Conservation (phyloP, 192 early-diverging fungal species). For the Chytriomyces confervae region DNA sequence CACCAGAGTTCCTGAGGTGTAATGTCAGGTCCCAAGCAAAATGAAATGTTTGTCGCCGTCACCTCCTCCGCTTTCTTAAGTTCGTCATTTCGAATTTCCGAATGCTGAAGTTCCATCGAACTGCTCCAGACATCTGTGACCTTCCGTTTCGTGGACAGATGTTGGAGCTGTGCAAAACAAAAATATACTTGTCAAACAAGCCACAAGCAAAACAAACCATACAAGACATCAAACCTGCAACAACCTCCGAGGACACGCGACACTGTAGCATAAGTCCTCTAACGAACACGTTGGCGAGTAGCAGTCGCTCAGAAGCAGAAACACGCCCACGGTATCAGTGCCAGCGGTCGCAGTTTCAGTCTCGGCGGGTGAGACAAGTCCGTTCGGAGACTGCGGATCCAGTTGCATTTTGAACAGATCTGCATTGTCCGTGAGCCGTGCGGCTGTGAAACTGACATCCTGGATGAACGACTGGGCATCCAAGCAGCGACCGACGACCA, state of each 20-base stretch:
- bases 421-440: conserved; percentile 80
- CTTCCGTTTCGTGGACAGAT: conserved; percentile 22
- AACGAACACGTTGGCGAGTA: conserved; percentile 91
- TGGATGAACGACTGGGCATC: conserved; percentile 92
- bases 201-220: conserved; percentile 26
- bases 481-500: conserved; percentile 86
- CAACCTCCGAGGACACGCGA: conserved; percentile 80
- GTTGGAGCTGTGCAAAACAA: conserved; percentile 16
- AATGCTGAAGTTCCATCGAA: background rate
- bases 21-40: too few relatives aligned
- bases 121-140: background rate
- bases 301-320: conserved; percentile 88
- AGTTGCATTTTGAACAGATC: conserved; percentile 84
- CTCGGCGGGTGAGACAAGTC: background rate
- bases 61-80: background rate
- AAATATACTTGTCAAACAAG: conserved; percentile 1
- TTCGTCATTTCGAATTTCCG: background rate
- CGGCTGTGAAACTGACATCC: conserved; percentile 86
- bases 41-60: too few relatives aligned
- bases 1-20: conserved; percentile 63
- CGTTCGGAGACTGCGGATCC: conserved; percentile 36
- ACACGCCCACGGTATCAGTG: conserved; percentile 75
- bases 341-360: conserved; percentile 24
- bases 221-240: conserved; percentile 59
- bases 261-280: conserved; percentile 86